Base-by-base conservation (phyloP, 345 rosid genomes). In the thale cress (Arabidopsis thaliana) region DNA sequence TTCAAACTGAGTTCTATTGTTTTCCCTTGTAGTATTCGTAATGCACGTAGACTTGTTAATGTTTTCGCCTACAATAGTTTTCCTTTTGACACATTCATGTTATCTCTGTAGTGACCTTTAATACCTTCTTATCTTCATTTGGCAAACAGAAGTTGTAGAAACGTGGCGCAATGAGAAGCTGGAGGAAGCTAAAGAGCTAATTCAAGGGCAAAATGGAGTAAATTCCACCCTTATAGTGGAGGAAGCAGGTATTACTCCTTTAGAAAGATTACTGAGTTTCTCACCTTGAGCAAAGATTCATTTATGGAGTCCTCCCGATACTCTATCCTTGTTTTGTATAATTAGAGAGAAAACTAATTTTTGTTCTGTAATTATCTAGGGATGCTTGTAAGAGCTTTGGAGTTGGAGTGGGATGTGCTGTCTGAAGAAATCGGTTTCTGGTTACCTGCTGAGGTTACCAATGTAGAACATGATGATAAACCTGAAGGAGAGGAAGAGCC, bases 341-440 rank as follows among this genome's bases (percentile, higher is more conserved):
- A 34, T 60, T 56, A 30, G 62, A 67, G 51, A 13, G 45, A 36
- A n/a, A 34, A 45, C 32, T 56, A 16, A 16, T 50, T 76, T 33
- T 22, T 16, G 33, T 28, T 4, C 20, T 59, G 14, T 32, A 42
- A 51, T 20, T 71, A 34, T 72, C 30, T 66, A 96, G 99, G 81
- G 52, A 74, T 88, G 81, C 84, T 93, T 59, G 80, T 73, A 73
- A 91, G 81, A 85, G 93, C 91, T 61, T 77, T 96, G 85, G 91
- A 87, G 82, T 82, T 91, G 72, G 83, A 83, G 71, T 93, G 98
- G 98, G 85, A 83, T 78, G 81, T 78, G 51, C 81, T 96, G 55
- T 88, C 80, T 37, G 99, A 93, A 82, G 89, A 89, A 33, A 84
- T 96, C 64, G 99, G 98, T 38, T 85, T 93, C 49, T 96, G 97